Evolutionary conservation across 129 eudicot species (phyloP).

Genomic region (Smallanthus sonchifolius): DNA sequence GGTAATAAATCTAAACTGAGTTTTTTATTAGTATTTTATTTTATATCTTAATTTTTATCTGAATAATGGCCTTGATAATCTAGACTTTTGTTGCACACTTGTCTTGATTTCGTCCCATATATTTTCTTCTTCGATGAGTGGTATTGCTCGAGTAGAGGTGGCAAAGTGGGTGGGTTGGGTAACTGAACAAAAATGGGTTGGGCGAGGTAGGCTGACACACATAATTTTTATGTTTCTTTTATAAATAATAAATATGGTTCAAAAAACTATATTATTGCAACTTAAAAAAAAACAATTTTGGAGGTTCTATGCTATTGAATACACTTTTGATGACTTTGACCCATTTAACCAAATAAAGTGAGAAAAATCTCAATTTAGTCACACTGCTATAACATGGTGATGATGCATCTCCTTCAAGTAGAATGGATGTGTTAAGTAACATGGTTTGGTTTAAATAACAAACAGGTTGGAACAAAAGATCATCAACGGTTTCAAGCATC

Average conservation of each 20-base stretch:
- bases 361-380: background rate
- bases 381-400: background rate
- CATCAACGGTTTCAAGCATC: constrained; percentile 97
- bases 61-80: background rate
- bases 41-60: background rate
- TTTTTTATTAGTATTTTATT: background rate
- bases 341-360: background rate
- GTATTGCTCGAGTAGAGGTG: background rate
- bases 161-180: no score
- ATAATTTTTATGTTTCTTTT: background rate
- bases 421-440: background rate
- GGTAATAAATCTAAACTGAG: constrained; percentile 37
- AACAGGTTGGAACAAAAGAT: constrained; percentile 77
- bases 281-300: background rate
- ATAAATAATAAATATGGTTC: background rate
- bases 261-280: background rate
- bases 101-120: background rate
- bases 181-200: no score
- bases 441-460: background rate
- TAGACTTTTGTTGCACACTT: no score
- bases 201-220: background rate
- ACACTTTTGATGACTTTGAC: background rate
- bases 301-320: background rate
- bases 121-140: background rate
- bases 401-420: background rate